phyloP scores from a whole-genome alignment of 495 filamentous ascomycete genomes.

The Penicillium desertorum region DNA sequence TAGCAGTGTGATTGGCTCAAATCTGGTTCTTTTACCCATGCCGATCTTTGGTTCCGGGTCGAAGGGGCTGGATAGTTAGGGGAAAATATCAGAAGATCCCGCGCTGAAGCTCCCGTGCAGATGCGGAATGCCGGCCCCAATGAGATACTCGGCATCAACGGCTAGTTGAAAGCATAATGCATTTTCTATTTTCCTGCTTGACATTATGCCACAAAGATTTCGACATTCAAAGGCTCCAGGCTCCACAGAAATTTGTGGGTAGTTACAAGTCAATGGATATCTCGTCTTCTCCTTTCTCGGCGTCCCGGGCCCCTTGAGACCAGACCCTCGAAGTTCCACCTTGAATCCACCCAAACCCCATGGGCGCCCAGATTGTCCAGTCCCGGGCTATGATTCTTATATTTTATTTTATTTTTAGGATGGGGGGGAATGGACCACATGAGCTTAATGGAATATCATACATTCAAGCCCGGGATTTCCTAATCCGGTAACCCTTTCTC shows the following conservation, averaged over 20 bases:
- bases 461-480: conserved; percentile 18
- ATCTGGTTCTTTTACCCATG: background rate
- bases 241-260: background rate
- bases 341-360: conserved; percentile 2
- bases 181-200: background rate
- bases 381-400: conserved; percentile 5
- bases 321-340: conserved; percentile 9
- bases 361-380: conserved; percentile 3
- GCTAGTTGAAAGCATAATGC: background rate
- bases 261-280: conserved; percentile 2
- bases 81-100: background rate
- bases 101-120: conserved; percentile 5
- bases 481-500: conserved; percentile 18
- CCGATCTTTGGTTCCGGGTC: conserved; percentile 1
- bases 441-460: conserved; percentile 11
- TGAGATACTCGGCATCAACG: background rate
- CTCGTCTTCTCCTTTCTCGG: conserved; percentile 13
- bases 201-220: no score
- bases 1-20: background rate
- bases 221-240: background rate
- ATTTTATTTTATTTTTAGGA: conserved; percentile 10
- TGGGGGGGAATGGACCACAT: conserved; percentile 8
- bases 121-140: conserved; percentile 8
- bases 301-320: background rate
- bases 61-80: background rate